These are phyloP conservation scores for Dipteronia sinensis DNA, from an alignment of 345 rosid genomes.

Conservation along the genomic window DNA sequence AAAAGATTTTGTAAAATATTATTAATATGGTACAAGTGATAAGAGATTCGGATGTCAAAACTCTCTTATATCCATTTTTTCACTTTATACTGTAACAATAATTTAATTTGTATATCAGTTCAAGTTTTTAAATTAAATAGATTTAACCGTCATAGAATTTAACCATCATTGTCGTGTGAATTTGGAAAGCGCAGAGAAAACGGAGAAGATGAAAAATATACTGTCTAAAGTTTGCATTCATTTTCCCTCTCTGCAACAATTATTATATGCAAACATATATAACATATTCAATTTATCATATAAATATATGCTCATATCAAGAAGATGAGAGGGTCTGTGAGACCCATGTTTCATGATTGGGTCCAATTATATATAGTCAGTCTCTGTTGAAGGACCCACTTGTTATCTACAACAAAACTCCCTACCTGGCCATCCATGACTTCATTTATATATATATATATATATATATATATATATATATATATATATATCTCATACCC, in stretches of 20 bases:
- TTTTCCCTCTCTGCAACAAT: not conserved
- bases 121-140: too few species aligned
- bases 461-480: too few species aligned
- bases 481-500: not conserved
- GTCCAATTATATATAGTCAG: not conserved
- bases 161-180: too few species aligned
- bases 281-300: not conserved
- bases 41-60: too few species aligned
- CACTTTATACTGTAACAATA: too few species aligned
- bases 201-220: not conserved
- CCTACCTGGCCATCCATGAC: constrained; percentile 5
- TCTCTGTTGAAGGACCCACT: constrained; percentile 26
- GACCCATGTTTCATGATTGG: constrained; percentile 35
- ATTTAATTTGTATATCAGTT: too few species aligned
- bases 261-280: not conserved
- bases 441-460: too few species aligned
- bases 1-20: too few species aligned
- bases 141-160: too few species aligned
- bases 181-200: not conserved
- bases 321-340: constrained; percentile 21
- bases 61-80: too few species aligned
- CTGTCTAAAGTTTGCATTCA: not conserved
- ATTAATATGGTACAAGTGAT: too few species aligned
- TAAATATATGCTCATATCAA: constrained; percentile 5
- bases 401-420: not conserved